These are phyloP conservation scores for Botrytis elliptica DNA, from an alignment of 2,329 filamentous ascomycete species.

Conservation along the genomic window DNA sequence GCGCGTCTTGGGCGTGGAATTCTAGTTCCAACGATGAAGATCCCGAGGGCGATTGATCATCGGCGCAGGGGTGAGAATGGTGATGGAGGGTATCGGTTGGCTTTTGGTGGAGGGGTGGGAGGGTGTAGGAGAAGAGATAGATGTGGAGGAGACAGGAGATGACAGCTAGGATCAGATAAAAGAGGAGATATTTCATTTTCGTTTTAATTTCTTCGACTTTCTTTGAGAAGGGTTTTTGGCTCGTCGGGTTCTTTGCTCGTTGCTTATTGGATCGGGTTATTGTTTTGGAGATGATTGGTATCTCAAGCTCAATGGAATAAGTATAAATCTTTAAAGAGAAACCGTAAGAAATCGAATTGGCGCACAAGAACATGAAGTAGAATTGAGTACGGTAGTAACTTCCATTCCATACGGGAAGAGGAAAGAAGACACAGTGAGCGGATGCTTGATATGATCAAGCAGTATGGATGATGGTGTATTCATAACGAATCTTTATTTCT, in stretches of 20 bases:
- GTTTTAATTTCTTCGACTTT: neutral
- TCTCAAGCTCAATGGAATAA: neutral
- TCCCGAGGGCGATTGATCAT: neutral
- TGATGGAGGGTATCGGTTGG: neutral
- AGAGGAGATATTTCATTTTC: slow-evolving; percentile 8
- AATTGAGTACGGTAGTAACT: neutral
- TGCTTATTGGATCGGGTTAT: neutral
- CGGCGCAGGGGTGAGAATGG: neutral
- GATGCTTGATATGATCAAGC: neutral
- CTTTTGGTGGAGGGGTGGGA: neutral
- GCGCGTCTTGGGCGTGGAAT: neutral
- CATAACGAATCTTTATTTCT: neutral
- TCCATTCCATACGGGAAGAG: neutral
- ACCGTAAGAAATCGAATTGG: neutral
- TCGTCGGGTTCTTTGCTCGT: neutral
- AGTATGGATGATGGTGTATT: neutral
- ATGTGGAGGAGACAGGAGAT: slow-evolving; percentile 6
- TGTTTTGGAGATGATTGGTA: neutral
- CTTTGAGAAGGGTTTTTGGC: neutral
- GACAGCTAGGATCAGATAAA: neutral
- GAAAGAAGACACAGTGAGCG: neutral
- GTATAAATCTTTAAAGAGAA: neutral
- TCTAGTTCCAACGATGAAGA: neutral
- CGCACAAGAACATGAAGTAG: neutral
- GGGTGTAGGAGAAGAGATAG: neutral